Evolutionary conservation across 2,329 filamentous ascomycete genomes (phyloP), one percentile per base, ranked within the genome.

Genomic region (Paraphoma sp.): DNA sequence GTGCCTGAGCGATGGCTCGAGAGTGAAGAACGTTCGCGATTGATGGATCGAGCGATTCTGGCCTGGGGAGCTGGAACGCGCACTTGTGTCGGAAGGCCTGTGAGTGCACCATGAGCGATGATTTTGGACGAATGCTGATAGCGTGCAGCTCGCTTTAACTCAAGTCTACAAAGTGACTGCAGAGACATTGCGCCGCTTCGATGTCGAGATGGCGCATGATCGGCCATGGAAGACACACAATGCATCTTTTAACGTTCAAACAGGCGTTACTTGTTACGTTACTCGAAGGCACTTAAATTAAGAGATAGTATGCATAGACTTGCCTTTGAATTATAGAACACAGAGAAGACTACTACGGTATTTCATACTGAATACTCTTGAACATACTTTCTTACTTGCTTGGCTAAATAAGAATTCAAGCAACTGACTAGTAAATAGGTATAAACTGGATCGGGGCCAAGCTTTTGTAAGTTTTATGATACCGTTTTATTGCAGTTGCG

Each of bases 61-160:
- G 70, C 76, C 1, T 78, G 78, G 44, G 76, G 76, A 4, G 67
- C 59, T 6, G 75, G 75, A 2, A 64, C 68, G 0, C 56, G 76
- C 8, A 70, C 64, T 4, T 78, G 74, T 53, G 66, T 73, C 8
- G 89, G 89, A 5, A 80, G 78, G 69, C 80, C 81, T 59, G 79
- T 83, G 48, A 75, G 72, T 50, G 80, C 56, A 10, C 5, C 11
- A 1, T 23, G 6, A 36, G 33, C 14, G 33, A 23, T 14, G 33
- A 36, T 8, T 23, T 28, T 48, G 49, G 11, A 58, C 48, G 48
- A 11, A 56, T 41, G 29, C 14, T 17, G 11, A 46, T 38, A 53
- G 46, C 41, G 54, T 29, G 54, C 38, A 62, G 59, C 49, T 67
- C 43, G 48, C 60, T 17, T 23, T 60, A 28, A 46, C 49, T 3